Percentiles rank a stretch among this genome's conserved stretches.
Conservation (phyloP, 176 grass and related monocot species). For the Phyllostachys edulis region DNA sequence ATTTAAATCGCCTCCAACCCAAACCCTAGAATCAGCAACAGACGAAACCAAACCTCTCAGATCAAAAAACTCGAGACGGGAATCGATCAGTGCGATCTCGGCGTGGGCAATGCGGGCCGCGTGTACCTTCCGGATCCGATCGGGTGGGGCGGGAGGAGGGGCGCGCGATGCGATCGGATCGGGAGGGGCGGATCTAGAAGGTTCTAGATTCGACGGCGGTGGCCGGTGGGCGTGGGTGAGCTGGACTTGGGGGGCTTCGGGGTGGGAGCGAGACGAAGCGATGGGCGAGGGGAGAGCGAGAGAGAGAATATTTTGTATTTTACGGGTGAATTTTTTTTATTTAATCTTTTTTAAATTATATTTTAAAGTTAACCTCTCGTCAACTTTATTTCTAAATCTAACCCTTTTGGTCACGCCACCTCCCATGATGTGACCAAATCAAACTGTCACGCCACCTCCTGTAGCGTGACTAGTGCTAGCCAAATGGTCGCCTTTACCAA, state of each 20-base stretch:
- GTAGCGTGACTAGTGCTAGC: no score
- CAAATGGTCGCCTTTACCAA: no score
- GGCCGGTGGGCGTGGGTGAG: slow-evolving; percentile 32
- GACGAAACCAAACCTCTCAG: background rate
- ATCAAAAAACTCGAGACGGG: background rate
- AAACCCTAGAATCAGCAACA: background rate
- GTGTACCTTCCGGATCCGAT: background rate
- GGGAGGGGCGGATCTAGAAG: background rate
- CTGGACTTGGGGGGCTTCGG: slow-evolving; percentile 13
- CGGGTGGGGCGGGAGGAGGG: background rate
- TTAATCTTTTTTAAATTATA: no score
- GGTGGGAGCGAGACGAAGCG: background rate
- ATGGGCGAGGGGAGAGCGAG: no score
- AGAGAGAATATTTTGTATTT: no score
- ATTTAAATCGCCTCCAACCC: slow-evolving; percentile 34
- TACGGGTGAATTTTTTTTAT: no score
- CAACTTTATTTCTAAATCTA: no score
- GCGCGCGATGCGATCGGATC: background rate
- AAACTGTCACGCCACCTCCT: no score
- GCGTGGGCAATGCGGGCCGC: slow-evolving; percentile 24
- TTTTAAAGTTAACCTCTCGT: no score
- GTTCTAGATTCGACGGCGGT: background rate
- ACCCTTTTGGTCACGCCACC: no score
- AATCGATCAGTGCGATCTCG: background rate
- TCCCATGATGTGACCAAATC: no score